These are phyloP conservation scores for Monosporozyma servazzii DNA, from an alignment of 805 yeast species.

Conservation along the genomic window DNA sequence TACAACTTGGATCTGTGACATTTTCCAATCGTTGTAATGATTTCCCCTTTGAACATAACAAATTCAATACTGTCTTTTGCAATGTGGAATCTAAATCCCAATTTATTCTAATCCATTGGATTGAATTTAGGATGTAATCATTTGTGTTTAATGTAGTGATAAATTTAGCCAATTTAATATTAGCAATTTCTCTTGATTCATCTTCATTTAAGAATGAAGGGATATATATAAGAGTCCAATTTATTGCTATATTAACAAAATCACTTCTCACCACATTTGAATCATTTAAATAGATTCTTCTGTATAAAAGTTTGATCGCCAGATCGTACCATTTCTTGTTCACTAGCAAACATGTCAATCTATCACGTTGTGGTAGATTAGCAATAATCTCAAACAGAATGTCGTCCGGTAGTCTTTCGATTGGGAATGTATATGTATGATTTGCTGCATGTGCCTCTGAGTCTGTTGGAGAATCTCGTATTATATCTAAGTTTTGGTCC, in stretches of 20 bases:
- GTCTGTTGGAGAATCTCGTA: neutral
- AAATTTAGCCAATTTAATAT: slow-evolving; percentile 22
- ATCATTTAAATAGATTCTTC: slow-evolving; percentile 34
- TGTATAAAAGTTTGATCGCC: slow-evolving; percentile 29
- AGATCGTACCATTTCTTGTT: slow-evolving; percentile 25
- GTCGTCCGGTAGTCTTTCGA: slow-evolving; percentile 21
- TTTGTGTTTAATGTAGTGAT: slow-evolving; percentile 23
- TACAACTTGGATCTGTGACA: slow-evolving; percentile 33
- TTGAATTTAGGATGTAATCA: slow-evolving; percentile 16
- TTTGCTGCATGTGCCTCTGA: too few species aligned
- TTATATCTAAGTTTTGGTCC: neutral
- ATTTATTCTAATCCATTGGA: slow-evolving; percentile 34
- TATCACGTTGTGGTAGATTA: slow-evolving; percentile 31
- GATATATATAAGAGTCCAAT: slow-evolving; percentile 32
- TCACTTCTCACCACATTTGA: slow-evolving; percentile 33
- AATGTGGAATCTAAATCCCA: slow-evolving; percentile 33
- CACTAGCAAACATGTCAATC: slow-evolving; percentile 21
- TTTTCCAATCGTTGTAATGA: slow-evolving; percentile 32
- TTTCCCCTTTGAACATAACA: slow-evolving; percentile 23
- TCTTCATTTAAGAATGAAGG: slow-evolving; percentile 22
- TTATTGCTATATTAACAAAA: slow-evolving; percentile 30
- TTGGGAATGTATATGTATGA: slow-evolving; percentile 15
- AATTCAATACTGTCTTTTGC: slow-evolving; percentile 26
- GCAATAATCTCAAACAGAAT: slow-evolving; percentile 26
- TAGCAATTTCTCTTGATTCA: slow-evolving; percentile 25